Conservation (phyloP, 2,329 filamentous ascomycete species). For the Claviceps humidiphila region DNA sequence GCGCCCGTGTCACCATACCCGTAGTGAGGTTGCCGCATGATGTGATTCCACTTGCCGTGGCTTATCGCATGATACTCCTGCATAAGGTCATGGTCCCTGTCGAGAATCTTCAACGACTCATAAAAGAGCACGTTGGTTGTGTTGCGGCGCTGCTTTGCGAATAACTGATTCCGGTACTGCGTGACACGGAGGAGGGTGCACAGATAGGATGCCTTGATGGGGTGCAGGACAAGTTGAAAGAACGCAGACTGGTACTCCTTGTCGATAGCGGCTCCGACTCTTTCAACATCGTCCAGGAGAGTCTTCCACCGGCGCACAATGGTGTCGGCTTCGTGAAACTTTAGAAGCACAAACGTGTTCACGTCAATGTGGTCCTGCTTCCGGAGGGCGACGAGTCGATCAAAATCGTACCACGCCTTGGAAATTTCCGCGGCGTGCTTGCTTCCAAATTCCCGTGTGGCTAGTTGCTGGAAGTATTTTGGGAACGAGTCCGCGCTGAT, state of each 20-base stretch:
- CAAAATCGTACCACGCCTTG: slow-evolving; percentile 38
- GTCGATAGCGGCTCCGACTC: slow-evolving; percentile 29
- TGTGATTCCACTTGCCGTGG: slow-evolving; percentile 42
- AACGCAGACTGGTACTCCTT: slow-evolving; percentile 35
- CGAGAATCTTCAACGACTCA: slow-evolving; percentile 35
- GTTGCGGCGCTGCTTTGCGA: slow-evolving; percentile 42
- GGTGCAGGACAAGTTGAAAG: slow-evolving; percentile 49
- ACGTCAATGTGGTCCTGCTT: slow-evolving; percentile 48
- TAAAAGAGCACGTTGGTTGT: slow-evolving; percentile 37
- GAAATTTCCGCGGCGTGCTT: slow-evolving; percentile 32
- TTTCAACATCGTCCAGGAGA: slow-evolving; percentile 30
- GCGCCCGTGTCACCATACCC: slow-evolving; percentile 23
- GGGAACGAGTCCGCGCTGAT: slow-evolving; percentile 26
- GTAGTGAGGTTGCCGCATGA: slow-evolving; percentile 36
- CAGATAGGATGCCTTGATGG: slow-evolving; percentile 42
- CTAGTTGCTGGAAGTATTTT: slow-evolving; percentile 31
- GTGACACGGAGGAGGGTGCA: slow-evolving; percentile 35
- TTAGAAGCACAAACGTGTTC: slow-evolving; percentile 40
- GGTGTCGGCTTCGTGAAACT: slow-evolving; percentile 46
- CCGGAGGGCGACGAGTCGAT: slow-evolving; percentile 33
- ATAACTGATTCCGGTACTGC: slow-evolving; percentile 36
- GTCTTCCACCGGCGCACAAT: slow-evolving; percentile 39
- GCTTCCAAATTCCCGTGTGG: slow-evolving; percentile 36
- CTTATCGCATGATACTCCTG: slow-evolving; percentile 37
- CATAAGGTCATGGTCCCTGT: slow-evolving; percentile 35